Conservation (phyloP, 2,329 filamentous ascomycete species). For the Penicillium sp. region DNA sequence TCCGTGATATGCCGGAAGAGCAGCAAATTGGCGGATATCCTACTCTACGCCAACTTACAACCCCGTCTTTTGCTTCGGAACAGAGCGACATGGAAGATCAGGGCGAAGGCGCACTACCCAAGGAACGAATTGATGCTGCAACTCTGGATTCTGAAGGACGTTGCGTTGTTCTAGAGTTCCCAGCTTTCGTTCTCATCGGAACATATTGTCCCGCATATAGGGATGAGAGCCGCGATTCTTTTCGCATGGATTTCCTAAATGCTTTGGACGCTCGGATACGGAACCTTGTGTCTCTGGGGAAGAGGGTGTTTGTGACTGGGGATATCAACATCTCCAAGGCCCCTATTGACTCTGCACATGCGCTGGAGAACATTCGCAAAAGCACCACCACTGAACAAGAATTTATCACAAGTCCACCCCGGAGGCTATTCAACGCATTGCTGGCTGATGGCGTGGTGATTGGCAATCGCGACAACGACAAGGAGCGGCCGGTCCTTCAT, state of each 20-base stretch:
- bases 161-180: slow-evolving; percentile 88
- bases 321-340: slow-evolving; percentile 79
- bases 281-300: slow-evolving; percentile 77
- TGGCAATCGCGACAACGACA: slow-evolving; percentile 64
- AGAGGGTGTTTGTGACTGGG: slow-evolving; percentile 80
- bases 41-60: slow-evolving; percentile 61
- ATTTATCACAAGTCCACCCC: slow-evolving; percentile 70
- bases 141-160: slow-evolving; percentile 87
- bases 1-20: slow-evolving; percentile 70
- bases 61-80: neutral
- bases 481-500: slow-evolving; percentile 72
- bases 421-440: slow-evolving; percentile 84
- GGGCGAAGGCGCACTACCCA: slow-evolving; percentile 29
- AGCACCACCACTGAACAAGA: slow-evolving; percentile 67
- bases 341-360: slow-evolving; percentile 73
- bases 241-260: slow-evolving; percentile 76
- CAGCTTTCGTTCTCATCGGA: slow-evolving; percentile 89
- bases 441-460: slow-evolving; percentile 70
- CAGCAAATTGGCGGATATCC: slow-evolving; percentile 90
- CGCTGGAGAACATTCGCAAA: slow-evolving; percentile 71
- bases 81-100: slow-evolving; percentile 2
- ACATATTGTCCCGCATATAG: slow-evolving; percentile 90
- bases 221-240: slow-evolving; percentile 79
- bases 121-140: slow-evolving; percentile 64
- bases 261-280: slow-evolving; percentile 81